These are phyloP conservation scores for Sporothrix brasiliensis DNA, from an alignment of 2,329 filamentous ascomycete species.

Conservation along the genomic window DNA sequence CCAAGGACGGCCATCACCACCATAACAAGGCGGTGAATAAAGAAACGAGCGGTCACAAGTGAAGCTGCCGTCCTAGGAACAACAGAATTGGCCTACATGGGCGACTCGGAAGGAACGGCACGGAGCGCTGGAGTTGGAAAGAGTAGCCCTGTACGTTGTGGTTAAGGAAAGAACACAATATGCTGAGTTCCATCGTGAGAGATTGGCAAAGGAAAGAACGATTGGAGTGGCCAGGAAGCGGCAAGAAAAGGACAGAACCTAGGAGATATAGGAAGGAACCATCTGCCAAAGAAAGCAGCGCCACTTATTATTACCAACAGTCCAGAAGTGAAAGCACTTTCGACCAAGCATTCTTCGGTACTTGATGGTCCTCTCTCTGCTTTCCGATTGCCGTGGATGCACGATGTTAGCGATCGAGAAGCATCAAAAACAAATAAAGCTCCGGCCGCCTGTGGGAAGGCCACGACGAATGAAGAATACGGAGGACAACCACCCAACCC, in stretches of 20 bases:
- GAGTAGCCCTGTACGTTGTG: too few relatives aligned
- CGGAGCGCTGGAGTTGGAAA: not conserved
- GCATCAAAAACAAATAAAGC: not conserved
- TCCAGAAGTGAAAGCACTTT: too few relatives aligned
- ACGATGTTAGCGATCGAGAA: not conserved
- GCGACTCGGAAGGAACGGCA: not conserved
- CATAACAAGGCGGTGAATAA: conserved; percentile 5
- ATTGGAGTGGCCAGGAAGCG: too few relatives aligned
- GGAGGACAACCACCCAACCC: not conserved
- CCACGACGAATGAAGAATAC: not conserved
- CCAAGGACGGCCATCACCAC: too few relatives aligned
- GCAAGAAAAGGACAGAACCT: too few relatives aligned
- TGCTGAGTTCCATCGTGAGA: too few relatives aligned
- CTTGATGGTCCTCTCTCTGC: not conserved
- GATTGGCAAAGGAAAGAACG: too few relatives aligned
- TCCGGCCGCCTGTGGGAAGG: not conserved
- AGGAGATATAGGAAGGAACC: too few relatives aligned
- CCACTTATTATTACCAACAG: too few relatives aligned
- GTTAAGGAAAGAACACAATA: too few relatives aligned
- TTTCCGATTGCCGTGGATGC: conserved; percentile 3
- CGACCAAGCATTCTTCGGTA: too few relatives aligned
- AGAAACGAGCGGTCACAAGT: not conserved
- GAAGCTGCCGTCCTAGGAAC: not conserved
- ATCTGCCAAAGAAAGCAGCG: too few relatives aligned
- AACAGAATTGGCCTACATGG: not conserved